Evolutionary conservation across 164 flowering plant genomes (phyloP).

Genomic region (Akebia trifoliata): DNA sequence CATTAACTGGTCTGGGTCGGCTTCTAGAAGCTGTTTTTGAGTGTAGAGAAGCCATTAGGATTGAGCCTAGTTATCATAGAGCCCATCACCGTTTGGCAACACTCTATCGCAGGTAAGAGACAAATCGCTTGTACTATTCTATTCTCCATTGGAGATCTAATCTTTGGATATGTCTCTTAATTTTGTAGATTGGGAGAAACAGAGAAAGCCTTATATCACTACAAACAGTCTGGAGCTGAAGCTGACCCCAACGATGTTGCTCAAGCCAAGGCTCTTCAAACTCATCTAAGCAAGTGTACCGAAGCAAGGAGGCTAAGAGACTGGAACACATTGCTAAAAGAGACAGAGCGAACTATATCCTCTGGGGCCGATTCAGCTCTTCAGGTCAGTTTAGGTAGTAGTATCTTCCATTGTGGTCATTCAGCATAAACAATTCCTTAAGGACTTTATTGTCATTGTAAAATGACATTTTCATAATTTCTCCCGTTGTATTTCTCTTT

Average conservation of each 20-base stretch:
- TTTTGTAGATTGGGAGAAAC: conserved; percentile 65
- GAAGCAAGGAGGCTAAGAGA: conserved; percentile 49
- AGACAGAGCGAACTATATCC: conserved; percentile 41
- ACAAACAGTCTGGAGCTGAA: conserved; percentile 40
- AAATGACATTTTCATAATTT: no score
- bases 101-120: conserved; percentile 52
- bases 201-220: conserved; percentile 64
- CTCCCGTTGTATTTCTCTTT: no score
- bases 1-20: conserved; percentile 63
- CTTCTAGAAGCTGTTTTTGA: conserved; percentile 65
- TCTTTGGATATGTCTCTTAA: background rate
- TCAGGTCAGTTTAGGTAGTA: conserved; percentile 32
- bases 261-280: conserved; percentile 42
- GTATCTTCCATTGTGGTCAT: background rate
- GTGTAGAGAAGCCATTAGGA: conserved; percentile 59
- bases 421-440: background rate
- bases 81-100: conserved; percentile 77
- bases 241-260: conserved; percentile 28
- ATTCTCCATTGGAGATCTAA: background rate
- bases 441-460: no score
- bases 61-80: conserved; percentile 64
- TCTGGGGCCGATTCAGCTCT: conserved; percentile 79
- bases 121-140: background rate
- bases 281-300: conserved; percentile 38
- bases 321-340: conserved; percentile 56